Evolutionary conservation across 1,139 yeast genomes (phyloP), one percentile per base, ranked within the genome.

Genomic region (Citeromyces hawaiiensis): DNA sequence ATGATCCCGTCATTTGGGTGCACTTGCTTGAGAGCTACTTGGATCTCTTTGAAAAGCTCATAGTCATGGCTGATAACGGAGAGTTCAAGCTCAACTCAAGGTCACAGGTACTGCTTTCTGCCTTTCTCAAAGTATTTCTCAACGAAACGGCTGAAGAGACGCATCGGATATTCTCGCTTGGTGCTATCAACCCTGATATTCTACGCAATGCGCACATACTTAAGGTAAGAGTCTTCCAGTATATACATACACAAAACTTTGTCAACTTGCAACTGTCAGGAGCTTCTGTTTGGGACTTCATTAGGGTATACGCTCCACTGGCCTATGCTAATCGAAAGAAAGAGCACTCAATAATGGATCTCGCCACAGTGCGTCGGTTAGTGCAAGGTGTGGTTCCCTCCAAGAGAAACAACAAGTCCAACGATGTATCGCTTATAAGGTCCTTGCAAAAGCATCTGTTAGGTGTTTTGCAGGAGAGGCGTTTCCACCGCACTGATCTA

Each of bases 1-100:
- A 75, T 48, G 93, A 82, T 52, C 93, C 93, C 0, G 87, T 82
- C 29, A 81, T 82, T 9, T 82, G 88, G 87, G 80, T 70, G 3
- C 86, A 80, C 54, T 58, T 79, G 25, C 58, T 81, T 13, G 83
- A 78, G 46, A 72, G 73, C 4, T 82, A 79, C 53, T 72, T 79
- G 40, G 54, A 55, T 19, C 59, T 74, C 16, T 65, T 76, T 47
- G 64, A 66, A 42, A 69, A 61, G 44, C 54, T 79, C 33, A 54
- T 71, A 13, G 54, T 56, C 9, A 38, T 52, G 6, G 40, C 48
- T 3, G 38, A 40, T 10, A 39, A 40, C 2, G 42, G 19, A 19
- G 31, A 35, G 19, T 31, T 36, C 9, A 34, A 21, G 21, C 55
- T 81, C 18, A 62, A 68, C 13, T 64, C 67, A 10, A 68, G 70